These are phyloP conservation scores for Acanthamoeba lenticulata DNA, from an alignment of 208 protist species.

Conservation along the genomic window DNA sequence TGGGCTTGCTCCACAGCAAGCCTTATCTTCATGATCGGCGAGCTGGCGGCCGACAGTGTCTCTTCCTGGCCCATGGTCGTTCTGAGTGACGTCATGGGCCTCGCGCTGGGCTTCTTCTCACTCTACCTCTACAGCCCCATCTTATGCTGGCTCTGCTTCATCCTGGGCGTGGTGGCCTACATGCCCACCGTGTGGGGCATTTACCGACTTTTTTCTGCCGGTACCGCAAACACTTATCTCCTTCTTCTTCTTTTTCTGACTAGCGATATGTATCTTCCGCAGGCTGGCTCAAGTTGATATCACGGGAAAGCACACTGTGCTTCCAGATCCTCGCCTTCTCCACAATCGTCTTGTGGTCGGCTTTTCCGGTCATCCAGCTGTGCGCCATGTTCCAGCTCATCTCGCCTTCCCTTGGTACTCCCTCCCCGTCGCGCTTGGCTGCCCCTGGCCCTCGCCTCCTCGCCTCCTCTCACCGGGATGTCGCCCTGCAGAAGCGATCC, in stretches of 20 bases:
- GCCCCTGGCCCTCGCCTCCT: no score
- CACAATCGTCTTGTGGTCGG: background rate
- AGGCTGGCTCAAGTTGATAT: background rate
- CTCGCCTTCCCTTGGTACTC: background rate
- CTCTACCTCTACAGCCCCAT: background rate
- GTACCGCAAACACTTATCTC: background rate
- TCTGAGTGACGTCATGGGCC: background rate
- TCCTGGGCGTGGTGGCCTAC: background rate
- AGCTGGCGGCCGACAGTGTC: background rate
- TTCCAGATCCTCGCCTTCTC: background rate
- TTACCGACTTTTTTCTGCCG: background rate
- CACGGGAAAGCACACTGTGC: background rate
- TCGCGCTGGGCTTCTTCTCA: background rate
- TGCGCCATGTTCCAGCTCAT: background rate
- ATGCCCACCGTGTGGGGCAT: background rate
- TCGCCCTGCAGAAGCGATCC: background rate
- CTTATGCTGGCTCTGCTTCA: background rate
- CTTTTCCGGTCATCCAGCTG: background rate
- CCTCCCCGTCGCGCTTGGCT: background rate
- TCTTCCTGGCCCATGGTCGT: background rate
- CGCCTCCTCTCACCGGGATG: no score
- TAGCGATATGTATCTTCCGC: background rate
- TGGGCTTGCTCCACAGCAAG: background rate
- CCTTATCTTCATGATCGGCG: constrained; percentile 5
- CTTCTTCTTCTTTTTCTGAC: background rate